These are phyloP conservation scores for Tremellales sp. DNA, from an alignment of 1,284 basidiomycete genomes.

Conservation along the genomic window DNA sequence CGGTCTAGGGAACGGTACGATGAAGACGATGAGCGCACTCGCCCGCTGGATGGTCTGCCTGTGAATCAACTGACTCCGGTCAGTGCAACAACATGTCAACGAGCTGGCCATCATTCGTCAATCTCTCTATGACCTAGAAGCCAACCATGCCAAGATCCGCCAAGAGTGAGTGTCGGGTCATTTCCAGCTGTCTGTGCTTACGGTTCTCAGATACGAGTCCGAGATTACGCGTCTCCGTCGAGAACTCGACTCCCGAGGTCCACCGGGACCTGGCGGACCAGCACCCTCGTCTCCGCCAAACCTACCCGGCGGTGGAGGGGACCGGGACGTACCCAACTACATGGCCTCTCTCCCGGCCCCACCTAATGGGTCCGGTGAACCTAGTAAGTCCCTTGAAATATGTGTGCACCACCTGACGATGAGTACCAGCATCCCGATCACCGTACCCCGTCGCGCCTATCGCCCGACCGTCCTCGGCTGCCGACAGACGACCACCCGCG, in stretches of 20 bases:
- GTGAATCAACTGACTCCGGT: background rate
- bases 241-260: conserved; percentile 57
- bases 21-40: background rate
- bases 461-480: conserved; percentile 36
- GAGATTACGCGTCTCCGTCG: conserved; percentile 64
- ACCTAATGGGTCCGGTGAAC: conserved; percentile 31
- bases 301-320: conserved; percentile 24
- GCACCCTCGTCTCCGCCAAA: conserved; percentile 39
- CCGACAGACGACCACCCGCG: conserved; percentile 32
- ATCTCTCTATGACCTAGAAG: conserved; percentile 72
- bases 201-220: conserved; percentile 58
- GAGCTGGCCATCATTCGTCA: conserved; percentile 70
- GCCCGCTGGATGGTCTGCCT: background rate
- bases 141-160: conserved; percentile 65
- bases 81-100: conserved; percentile 66
- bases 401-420: background rate
- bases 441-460: conserved; percentile 27
- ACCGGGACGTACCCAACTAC: conserved; percentile 16
- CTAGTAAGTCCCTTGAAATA: conserved; percentile 12
- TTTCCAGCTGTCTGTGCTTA: background rate
- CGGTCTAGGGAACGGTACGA: background rate
- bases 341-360: conserved; percentile 22
- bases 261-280: conserved; percentile 24
- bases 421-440: conserved; percentile 20
- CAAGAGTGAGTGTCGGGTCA: conserved; percentile 54